Base-by-base conservation (phyloP, 139 green algal genomes). In the Chlamydomonas incerta region DNA sequence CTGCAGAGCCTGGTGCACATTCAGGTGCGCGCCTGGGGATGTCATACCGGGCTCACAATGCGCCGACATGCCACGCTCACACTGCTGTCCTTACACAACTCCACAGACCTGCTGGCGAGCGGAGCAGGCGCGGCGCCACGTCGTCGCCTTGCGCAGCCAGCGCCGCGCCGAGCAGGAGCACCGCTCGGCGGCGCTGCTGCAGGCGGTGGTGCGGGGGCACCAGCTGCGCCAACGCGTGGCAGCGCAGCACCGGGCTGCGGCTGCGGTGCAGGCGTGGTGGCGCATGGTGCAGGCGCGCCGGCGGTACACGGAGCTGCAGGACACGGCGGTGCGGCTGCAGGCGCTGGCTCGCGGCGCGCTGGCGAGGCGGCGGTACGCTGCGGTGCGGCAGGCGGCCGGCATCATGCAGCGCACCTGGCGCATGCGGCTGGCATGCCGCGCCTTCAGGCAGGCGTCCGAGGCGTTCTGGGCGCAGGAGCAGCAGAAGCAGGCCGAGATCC, bases 251-350 rank as follows among this genome's bases (percentile, higher is more conserved):
- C 20, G 11, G 65, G 79, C 79, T 0, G 83, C 83, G 2, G 58
- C 24, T 9, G 15, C 33, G 9, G 5, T 88, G 8, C 74, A 84
- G 55, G 73, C 83, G 4, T 67, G 1, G 4, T 34, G 31, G n/a
- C 29, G 74, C 63, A 80, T 57, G 62, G 21, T 23, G 58, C 62
- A 31, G 71, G 63, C 63, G 13, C 72, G 60, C 17, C 37, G 37
- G 18, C 63, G 63, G 3, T 90, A 82, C 63, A 33, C 20, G 18
- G 11, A 29, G 14, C 52, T 72, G 20, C 52, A 35, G 26, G 24
- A 29, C 21, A 68, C 66, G 23, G 57, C 75, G 18, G 33, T 82
- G 17, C 4, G 29, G 35, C 35, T 91, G 62, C 89, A 92, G 80
- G 83, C 87, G 9, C 4, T 0, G 0, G 24, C 34, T 1, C 75